phyloP scores from a whole-genome alignment of 306 rosid species.

The Inga laurina region DNA sequence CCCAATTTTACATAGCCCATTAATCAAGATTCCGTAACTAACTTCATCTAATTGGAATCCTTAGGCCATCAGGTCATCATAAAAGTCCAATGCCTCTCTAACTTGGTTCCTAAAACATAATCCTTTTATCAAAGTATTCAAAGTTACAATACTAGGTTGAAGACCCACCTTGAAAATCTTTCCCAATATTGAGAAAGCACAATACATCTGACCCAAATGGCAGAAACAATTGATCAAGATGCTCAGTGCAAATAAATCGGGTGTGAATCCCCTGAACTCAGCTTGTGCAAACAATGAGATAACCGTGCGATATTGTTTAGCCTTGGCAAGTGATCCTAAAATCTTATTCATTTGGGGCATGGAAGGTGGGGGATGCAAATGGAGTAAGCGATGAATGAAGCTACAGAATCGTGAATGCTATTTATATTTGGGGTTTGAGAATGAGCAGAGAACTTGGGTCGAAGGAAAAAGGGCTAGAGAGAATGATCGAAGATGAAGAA shows the following conservation, averaged over 20 bases:
- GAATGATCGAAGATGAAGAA: neutral
- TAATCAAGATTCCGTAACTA: too few species aligned
- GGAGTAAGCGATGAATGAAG: neutral
- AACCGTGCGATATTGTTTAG: neutral
- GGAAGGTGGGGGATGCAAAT: neutral
- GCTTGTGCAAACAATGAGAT: neutral
- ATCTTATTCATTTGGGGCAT: neutral
- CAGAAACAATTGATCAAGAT: neutral
- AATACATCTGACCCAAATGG: neutral
- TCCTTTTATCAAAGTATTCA: neutral
- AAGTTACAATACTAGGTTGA: neutral
- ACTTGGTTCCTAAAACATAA: neutral
- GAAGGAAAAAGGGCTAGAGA: neutral
- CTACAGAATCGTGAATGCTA: neutral
- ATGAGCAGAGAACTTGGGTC: neutral
- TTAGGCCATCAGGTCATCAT: too few species aligned
- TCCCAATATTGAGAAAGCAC: neutral
- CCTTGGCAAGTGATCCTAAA: neutral
- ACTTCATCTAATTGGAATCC: too few species aligned
- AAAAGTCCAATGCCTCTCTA: neutral
- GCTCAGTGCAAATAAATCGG: neutral
- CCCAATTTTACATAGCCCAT: too few species aligned
- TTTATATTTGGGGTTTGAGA: neutral
- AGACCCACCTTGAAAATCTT: neutral
- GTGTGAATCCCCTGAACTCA: neutral